A percentile compares a stretch with the other conserved stretches of the same genome.
Conservation (phyloP, 106 monocot species). For the Amphibolis antarctica region DNA sequence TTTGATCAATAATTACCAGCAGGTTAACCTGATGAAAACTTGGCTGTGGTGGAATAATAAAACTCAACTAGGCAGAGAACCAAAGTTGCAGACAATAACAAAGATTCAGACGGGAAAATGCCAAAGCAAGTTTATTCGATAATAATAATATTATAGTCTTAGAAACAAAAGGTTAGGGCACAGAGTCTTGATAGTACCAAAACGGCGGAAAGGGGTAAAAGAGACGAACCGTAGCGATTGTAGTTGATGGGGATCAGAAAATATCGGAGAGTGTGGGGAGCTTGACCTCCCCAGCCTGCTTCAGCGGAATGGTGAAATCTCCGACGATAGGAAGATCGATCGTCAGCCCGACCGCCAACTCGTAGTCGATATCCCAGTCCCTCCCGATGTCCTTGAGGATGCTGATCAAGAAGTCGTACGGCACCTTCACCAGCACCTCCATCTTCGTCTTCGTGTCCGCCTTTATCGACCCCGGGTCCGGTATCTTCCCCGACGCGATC, state of each 20-base stretch:
- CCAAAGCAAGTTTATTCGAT: too few relatives aligned
- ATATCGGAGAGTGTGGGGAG: constrained; percentile 57
- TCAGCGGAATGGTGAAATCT: constrained; percentile 66
- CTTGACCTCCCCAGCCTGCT: constrained; percentile 59
- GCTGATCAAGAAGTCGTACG: constrained; percentile 60
- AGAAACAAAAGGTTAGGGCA: too few relatives aligned
- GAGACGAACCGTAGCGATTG: not conserved
- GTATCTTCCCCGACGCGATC: constrained; percentile 47
- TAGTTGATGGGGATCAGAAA: constrained; percentile 13
- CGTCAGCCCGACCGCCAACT: constrained; percentile 45
- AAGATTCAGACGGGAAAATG: too few relatives aligned
- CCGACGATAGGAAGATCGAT: constrained; percentile 78
- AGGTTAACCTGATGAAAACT: too few relatives aligned
- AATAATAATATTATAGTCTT: too few relatives aligned
- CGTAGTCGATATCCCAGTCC: constrained; percentile 93
- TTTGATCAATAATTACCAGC: too few relatives aligned
- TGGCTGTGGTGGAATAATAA: too few relatives aligned
- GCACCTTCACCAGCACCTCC: constrained; percentile 58
- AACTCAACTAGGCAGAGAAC: too few relatives aligned
- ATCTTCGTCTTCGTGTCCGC: constrained; percentile 38
- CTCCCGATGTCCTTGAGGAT: constrained; percentile 54
- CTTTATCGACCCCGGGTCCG: constrained; percentile 54
- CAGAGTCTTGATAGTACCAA: not conserved
- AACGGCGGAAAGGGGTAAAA: not conserved
- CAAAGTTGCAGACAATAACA: too few relatives aligned